Percentiles rank a stretch among this genome's conserved stretches.
phyloP scores from a whole-genome alignment of 192 early-diverging fungal genomes.

The Ramicandelaber brevisporus region DNA sequence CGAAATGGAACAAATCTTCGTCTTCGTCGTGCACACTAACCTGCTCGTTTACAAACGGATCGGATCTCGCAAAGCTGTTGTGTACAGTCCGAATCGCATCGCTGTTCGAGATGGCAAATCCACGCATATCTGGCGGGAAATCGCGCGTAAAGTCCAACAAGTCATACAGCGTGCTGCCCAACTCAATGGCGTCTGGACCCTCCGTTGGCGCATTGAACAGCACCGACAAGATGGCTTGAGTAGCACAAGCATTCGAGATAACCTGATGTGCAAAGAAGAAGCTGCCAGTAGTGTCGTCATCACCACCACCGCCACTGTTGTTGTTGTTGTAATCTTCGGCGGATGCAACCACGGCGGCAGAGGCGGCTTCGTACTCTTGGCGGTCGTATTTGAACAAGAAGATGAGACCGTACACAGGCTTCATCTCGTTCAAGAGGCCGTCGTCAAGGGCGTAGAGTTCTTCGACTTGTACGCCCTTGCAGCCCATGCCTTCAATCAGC shows the following conservation, averaged over 20 bases:
- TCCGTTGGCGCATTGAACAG: slow-evolving; percentile 39
- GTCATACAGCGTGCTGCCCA: slow-evolving; percentile 34
- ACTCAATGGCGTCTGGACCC: slow-evolving; percentile 21
- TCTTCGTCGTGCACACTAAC: slow-evolving; percentile 24
- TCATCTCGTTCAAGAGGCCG: slow-evolving; percentile 25
- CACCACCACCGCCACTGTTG: slow-evolving; percentile 4
- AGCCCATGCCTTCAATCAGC: slow-evolving; percentile 48
- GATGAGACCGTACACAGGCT: slow-evolving; percentile 55
- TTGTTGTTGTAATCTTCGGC: too few relatives aligned
- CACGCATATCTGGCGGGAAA: slow-evolving; percentile 50
- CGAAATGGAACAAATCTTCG: slow-evolving; percentile 57
- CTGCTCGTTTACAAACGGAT: slow-evolving; percentile 37
- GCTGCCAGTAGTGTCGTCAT: slow-evolving; percentile 9
- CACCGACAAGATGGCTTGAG: slow-evolving; percentile 58
- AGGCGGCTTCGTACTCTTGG: slow-evolving; percentile 8
- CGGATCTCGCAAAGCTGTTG: slow-evolving; percentile 55
- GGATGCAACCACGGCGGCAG: too few relatives aligned
- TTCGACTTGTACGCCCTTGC: slow-evolving; percentile 43
- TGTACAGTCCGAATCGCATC: slow-evolving; percentile 48
- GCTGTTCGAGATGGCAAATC: slow-evolving; percentile 51
- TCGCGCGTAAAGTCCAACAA: slow-evolving; percentile 45
- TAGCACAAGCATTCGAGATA: slow-evolving; percentile 65
- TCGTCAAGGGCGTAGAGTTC: slow-evolving; percentile 54
- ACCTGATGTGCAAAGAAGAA: slow-evolving; percentile 57
- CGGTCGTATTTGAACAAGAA: slow-evolving; percentile 62